Base-by-base conservation (phyloP, 2,329 filamentous ascomycete genomes). In the Colletotrichum acutatum region DNA sequence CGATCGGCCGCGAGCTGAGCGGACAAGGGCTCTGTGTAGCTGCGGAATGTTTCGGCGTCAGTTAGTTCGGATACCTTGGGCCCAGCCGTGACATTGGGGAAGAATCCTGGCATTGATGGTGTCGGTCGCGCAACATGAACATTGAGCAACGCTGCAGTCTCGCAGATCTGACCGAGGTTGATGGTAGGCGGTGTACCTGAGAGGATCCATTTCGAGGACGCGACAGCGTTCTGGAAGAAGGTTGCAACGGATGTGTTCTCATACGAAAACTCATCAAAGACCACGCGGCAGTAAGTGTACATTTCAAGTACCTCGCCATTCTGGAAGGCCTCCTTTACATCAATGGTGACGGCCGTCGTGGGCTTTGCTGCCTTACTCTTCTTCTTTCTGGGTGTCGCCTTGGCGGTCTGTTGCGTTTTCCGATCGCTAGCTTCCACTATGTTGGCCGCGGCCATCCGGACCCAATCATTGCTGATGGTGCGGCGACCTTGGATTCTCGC, bases 251-350 rank as follows among this genome's bases (percentile, higher is more conserved):
- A 32, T 4, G 71, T 70, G 28, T 83, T 79, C 49, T 80, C 76
- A 68, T 86, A 86, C 0, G 84, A 84, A 74, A 83, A 85, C 71
- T 86, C 85, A 68, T 86, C 85, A 74, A 82, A 82, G 11, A 86
- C 78, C 12, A 85, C 76, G 4, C 84, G 80, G 22, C 80, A 73
- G 42, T 79, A 86, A 42, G 78, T 82, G 72, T 81, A 85, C 52
- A 78, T 76, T 71, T 86, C 83, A 0, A 86, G 75, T 2, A 82
- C 67, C 7, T 75, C 72, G 14, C 67, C 72, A 0, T 67, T 37
- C 26, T 76, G 75, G 57, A 67, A 77, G 52, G 74, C 28, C n/a
- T 42, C 26, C 12, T 37, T 26, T 11, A 68, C 9, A 22, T 68
- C 63, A 6, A 53, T 32, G 22, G 26, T 22, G 6, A 49, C 9